Evolutionary conservation across 2,329 filamentous ascomycete species (phyloP), one percentile per base, ranked within the genome.

Genomic region (Botrytis elliptica): DNA sequence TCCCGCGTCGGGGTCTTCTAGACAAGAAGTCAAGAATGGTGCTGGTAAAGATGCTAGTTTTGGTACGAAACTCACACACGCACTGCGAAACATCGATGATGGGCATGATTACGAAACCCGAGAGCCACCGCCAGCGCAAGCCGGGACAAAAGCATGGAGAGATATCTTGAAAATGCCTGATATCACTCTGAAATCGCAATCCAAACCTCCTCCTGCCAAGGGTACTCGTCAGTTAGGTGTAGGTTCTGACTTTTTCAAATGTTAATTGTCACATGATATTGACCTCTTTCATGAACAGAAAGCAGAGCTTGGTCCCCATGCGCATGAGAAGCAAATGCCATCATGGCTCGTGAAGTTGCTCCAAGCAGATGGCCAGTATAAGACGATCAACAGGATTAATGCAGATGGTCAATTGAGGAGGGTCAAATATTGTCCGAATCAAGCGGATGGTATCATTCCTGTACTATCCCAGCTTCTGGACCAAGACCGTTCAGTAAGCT

Each of bases 311-410:
- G 93, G 93, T 0, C 89, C 89, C 40, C 90, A 92, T 82, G 91
- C 91, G 1, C 85, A 93, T 77, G 93, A 95, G 81, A 88, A 90
- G 59, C 86, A 88, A 77, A 95, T 95, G 93, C 93, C 93, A 0
- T 83, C 85, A 14, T 92, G 89, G 89, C 86, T 95, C 1, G 85
- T 87, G 25, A 84, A 85, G 22, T 83, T 93, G 76, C 85, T 95
- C 1, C 85, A 90, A 75, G 86, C 77, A 60, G 86, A 89, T 25
- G 88, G 88, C 20, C 87, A 88, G 71, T 83, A 87, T 49, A 86
- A 84, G 42, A 85, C 85, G n/a, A 82, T 85, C 70, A 90, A 89
- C 83, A 82, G 81, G 76, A 81, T 87, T 25, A 81, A 82, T 42
- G 69, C 81, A 2, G 83, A 85, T 76, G 86, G 86, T 42, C 83